Conservation (phyloP, 2,329 filamentous ascomycete genomes). For the Aspergillus niger region DNA sequence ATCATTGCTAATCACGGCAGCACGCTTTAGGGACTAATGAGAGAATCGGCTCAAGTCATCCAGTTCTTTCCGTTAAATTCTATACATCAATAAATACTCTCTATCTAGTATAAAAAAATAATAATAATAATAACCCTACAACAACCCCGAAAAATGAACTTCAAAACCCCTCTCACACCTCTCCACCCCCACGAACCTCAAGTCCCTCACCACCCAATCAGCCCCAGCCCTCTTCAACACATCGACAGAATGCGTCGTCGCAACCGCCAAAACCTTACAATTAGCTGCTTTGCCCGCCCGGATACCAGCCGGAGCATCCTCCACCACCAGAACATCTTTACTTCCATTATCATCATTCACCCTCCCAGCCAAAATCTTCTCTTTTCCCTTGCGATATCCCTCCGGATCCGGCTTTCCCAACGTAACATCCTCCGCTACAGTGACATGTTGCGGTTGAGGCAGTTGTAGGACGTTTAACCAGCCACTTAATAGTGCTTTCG, state of each 20-base stretch:
- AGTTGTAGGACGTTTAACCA: constrained; percentile 7
- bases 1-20: too few species aligned
- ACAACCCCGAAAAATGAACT: background rate
- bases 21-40: too few species aligned
- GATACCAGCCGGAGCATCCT: constrained; percentile 4
- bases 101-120: too few species aligned
- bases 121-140: background rate
- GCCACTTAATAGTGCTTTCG: background rate
- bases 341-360: background rate
- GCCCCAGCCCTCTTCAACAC: constrained; percentile 4
- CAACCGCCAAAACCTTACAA: constrained; percentile 4
- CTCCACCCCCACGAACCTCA: constrained; percentile 1
- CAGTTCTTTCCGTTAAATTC: background rate
- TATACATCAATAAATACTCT: too few species aligned
- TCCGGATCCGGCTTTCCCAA: constrained; percentile 10
- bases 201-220: constrained; percentile 2
- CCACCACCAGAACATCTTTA: constrained; percentile 1
- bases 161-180: background rate
- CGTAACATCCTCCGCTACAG: constrained; percentile 8
- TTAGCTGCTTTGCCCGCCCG: constrained; percentile 1
- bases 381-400: constrained; percentile 2
- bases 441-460: constrained; percentile 5
- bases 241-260: constrained; percentile 2
- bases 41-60: too few species aligned
- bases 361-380: background rate